Evolutionary conservation across 257 asterid genomes (phyloP).

Genomic region (Penstemon newberryi): DNA sequence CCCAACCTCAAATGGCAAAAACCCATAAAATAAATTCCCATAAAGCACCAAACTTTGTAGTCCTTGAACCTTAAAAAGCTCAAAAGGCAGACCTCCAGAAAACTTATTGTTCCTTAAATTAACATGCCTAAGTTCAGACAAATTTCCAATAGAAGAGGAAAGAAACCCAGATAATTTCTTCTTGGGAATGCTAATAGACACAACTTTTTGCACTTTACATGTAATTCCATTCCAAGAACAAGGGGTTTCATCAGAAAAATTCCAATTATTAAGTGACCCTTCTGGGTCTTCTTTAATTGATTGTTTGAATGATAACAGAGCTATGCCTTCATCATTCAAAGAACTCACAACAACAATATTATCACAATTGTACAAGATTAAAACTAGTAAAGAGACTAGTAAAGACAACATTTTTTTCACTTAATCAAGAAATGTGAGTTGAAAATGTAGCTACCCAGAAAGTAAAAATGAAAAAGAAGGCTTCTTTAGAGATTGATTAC

Average conservation of each 20-base stretch:
- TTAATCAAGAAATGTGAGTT: constrained; percentile 31
- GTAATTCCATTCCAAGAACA: constrained; percentile 95
- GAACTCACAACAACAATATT: constrained; percentile 43
- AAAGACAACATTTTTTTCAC: constrained; percentile 45
- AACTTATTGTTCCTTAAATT: constrained; percentile 69
- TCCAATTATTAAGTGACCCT: constrained; percentile 73
- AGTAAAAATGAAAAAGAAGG: constrained; percentile 20
- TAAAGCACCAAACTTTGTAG: constrained; percentile 85
- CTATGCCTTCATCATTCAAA: constrained; percentile 68
- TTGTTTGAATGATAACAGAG: constrained; percentile 64
- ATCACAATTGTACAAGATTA: constrained; percentile 32
- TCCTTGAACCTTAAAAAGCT: constrained; percentile 53
- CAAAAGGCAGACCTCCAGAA: constrained; percentile 55
- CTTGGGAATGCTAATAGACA: constrained; percentile 66
- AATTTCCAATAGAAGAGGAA: constrained; percentile 70
- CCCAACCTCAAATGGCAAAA: constrained; percentile 63
- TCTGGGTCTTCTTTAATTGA: constrained; percentile 64
- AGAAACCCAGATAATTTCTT: constrained; percentile 71
- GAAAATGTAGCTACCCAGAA: constrained; percentile 20
- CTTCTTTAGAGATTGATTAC: constrained; percentile 38
- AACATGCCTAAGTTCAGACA: constrained; percentile 71
- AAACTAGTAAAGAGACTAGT: constrained; percentile 31
- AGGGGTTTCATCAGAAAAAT: constrained; percentile 69
- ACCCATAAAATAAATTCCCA: constrained; percentile 73
- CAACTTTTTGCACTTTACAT: constrained; percentile 63